Base-by-base conservation (phyloP, 176 grass and related monocot genomes). In the Oryza glumipatula region DNA sequence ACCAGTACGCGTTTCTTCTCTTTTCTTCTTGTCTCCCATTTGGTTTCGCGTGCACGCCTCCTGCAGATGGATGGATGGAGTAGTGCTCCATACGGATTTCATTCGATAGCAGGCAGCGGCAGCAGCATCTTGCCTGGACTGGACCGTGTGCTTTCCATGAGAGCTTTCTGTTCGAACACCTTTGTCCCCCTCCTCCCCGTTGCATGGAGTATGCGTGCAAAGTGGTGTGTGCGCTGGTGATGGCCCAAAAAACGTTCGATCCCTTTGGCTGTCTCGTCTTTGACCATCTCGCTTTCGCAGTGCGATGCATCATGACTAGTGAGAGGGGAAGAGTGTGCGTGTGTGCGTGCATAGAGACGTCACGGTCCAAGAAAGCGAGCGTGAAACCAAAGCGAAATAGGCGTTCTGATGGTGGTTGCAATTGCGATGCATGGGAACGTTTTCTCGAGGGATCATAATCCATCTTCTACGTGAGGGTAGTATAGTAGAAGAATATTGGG, bases 261-360 rank as follows among this genome's bases (percentile, higher is more conserved):
- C 72, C 0, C 5, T 56, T 15, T 11, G 13, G 9, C 4, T 65
- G 28, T 70, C 78, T 19, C n/a, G 9, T 39, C 49, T 76, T 61
- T 82, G 72, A 82, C 72, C 36, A 11, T 58, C 16, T 81, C 16
- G 21, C 47, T 69, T 77, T 77, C 68, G 3, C 15, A 21, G 2
- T 28, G 78, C 72, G 65, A 30, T 35, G 24, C 78, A 67, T 32
- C 5, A 52, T 35, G 56, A 61, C 17, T 58, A 22, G 43, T 10
- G 3, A 44, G 14, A 56, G 16, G 46, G 23, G 44, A 0, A 46
- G 24, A 65, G 23, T 4, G 30, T 67, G 7, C 39, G 39, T 67
- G 7, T 7, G 39, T 7, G 6, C 39, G 39, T 6, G 39, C 6
- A 0, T 13, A 28, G 39, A 49, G 5, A 9, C 21, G 6, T 73